Evolutionary conservation across 164 flowering plant genomes (phyloP).

Genomic region (Stephania yunnanensis): DNA sequence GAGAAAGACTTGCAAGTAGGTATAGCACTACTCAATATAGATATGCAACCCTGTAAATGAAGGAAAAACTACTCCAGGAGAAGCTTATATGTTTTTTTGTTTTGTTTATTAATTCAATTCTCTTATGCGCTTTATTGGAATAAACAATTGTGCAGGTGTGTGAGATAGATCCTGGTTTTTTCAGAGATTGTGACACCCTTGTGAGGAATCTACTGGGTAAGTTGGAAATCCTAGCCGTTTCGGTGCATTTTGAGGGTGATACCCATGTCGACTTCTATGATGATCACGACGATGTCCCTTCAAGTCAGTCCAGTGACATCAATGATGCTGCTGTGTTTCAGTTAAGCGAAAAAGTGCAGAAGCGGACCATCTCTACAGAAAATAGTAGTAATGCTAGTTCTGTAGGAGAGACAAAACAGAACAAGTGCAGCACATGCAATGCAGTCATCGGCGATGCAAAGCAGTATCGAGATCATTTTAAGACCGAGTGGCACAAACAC

Average conservation of each 20-base stretch:
- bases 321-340: constrained; percentile 24
- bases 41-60: no score
- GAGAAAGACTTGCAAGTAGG: no score
- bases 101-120: no score
- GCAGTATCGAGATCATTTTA: constrained; percentile 80
- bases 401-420: constrained; percentile 52
- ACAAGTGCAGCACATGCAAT: constrained; percentile 80
- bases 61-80: not conserved
- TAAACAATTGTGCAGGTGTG: constrained; percentile 49
- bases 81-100: not conserved
- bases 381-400: constrained; percentile 12
- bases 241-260: constrained; percentile 74
- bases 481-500: constrained; percentile 98
- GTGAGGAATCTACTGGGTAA: constrained; percentile 72
- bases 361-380: constrained; percentile 43
- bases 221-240: constrained; percentile 75
- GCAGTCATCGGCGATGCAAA: constrained; percentile 68
- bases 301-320: constrained; percentile 28
- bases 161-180: constrained; percentile 76
- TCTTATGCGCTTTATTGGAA: not conserved
- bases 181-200: constrained; percentile 66
- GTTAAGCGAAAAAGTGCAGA: constrained; percentile 48
- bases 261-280: constrained; percentile 59
- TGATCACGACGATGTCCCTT: constrained; percentile 41
- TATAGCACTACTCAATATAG: no score